Conservation (phyloP, 1,284 basidiomycete genomes). For the Exobasidium cylindrosporum region DNA sequence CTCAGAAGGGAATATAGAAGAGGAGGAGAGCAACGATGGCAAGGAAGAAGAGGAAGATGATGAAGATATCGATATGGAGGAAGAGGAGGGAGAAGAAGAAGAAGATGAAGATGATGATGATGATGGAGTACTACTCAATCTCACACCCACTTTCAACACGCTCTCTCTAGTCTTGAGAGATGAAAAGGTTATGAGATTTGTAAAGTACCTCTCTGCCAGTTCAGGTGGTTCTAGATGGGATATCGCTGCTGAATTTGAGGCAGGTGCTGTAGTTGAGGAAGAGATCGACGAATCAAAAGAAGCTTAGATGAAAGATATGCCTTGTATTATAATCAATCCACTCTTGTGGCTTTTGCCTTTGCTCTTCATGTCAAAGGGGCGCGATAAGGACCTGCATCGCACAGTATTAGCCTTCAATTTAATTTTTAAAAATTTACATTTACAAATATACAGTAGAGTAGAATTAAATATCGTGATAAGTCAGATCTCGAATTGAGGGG, state of each 20-base stretch:
- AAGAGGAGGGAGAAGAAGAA: slow-evolving; percentile 41
- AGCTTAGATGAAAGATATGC: too few species aligned
- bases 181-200: slow-evolving; percentile 65
- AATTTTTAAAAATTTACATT: too few species aligned
- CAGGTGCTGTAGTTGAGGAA: slow-evolving; percentile 46
- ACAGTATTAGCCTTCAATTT: too few species aligned
- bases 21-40: slow-evolving; percentile 28
- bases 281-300: slow-evolving; percentile 19
- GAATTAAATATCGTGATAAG: too few species aligned
- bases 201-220: slow-evolving; percentile 50
- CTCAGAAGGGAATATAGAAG: slow-evolving; percentile 26
- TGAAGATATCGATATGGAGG: slow-evolving; percentile 57
- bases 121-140: slow-evolving; percentile 80
- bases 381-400: too few species aligned
- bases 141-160: slow-evolving; percentile 86
- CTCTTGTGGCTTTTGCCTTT: too few species aligned
- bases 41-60: slow-evolving; percentile 50
- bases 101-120: slow-evolving; percentile 63
- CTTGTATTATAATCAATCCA: too few species aligned
- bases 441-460: too few species aligned
- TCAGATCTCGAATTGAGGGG: too few species aligned
- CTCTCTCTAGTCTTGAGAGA: slow-evolving; percentile 86
- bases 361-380: too few species aligned
- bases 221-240: slow-evolving; percentile 53
- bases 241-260: slow-evolving; percentile 47